A percentile compares a stretch with the other conserved stretches of the same genome.
These are phyloP conservation scores for Alternaria sp. DNA, from an alignment of 2,329 filamentous ascomycete species.

Conservation along the genomic window DNA sequence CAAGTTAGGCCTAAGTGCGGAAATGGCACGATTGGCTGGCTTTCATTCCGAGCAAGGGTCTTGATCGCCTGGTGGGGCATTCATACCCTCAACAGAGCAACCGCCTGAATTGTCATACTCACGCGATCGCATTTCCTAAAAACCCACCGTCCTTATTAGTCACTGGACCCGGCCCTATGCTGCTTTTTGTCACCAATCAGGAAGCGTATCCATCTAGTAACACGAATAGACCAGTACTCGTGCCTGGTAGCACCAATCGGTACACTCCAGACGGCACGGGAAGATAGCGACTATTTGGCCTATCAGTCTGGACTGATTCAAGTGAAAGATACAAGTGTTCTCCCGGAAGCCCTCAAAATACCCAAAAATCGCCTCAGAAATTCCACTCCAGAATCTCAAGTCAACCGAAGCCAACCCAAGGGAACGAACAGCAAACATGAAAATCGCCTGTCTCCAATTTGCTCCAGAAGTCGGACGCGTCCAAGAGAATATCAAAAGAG, in stretches of 20 bases:
- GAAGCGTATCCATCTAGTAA: neutral
- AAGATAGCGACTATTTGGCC: constrained; percentile 3
- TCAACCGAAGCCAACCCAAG: neutral
- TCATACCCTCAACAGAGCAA: constrained; percentile 6
- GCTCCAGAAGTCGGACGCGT: constrained; percentile 74
- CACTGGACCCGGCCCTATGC: neutral
- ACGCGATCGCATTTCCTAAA: neutral
- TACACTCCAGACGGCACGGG: neutral
- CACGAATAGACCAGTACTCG: neutral
- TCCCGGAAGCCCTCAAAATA: neutral
- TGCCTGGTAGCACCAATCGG: constrained; percentile 4
- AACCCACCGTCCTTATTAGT: constrained; percentile 2
- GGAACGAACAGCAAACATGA: constrained; percentile 58
- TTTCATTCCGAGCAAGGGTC: neutral
- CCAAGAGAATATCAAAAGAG: constrained; percentile 73
- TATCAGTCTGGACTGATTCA: constrained; percentile 7
- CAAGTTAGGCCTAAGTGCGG: constrained; percentile 23
- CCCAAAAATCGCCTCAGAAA: neutral
- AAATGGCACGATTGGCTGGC: constrained; percentile 16
- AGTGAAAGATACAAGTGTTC: neutral
- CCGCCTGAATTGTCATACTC: constrained; percentile 1
- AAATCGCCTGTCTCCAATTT: constrained; percentile 76
- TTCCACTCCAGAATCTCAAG: neutral
- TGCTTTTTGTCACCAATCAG: constrained; percentile 2
- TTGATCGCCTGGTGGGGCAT: constrained; percentile 19